Base-by-base conservation (phyloP, 306 rosid genomes). In the Sophora flavescens region DNA sequence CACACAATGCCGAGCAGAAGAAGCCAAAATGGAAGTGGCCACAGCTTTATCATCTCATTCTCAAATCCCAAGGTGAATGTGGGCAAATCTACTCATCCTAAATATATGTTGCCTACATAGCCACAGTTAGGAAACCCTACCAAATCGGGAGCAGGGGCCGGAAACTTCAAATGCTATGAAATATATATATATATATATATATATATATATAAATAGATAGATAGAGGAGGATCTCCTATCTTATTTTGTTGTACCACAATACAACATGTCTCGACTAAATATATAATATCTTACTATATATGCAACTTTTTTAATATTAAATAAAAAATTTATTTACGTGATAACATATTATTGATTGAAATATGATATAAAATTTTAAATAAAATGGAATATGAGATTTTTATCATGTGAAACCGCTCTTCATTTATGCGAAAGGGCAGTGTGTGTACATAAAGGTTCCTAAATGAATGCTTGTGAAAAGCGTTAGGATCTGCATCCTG, bases 61-160 rank as follows among this genome's bases (percentile, higher is more conserved):
- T 53, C 92, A 83, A 87, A 89, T 86, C 92, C 89, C 84, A 74
- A 88, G 18, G 74, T 70, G 68, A 69, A 48, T 66, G 60, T 63
- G 83, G 76, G 75, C 74, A 77, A 87, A 80, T 78, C 84, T 78
- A 84, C 76, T 63, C 54, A 56, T 51, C 82, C 84, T 84, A 52
- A 72, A 54, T 73, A 42, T 54, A 58, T 45, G 50, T 61, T 13
- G 45, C 67, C 52, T 68, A 66, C 60, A 12, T 75, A 79, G 75
- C 30, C 59, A 76, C 56, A 8, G 5, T 61, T 69, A 41, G 32
- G 68, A 59, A 41, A 56, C 77, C 84, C 81, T 76, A 72, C 36
- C 9, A 36, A 70, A 53, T 76, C 60, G 68, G 78, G 63, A 75
- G 48, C 54, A 32, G 47, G 32, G 51, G 6, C 22, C 11, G 3